These are phyloP conservation scores for Endocladia muricata DNA, from an alignment of 31 red algal species.

Conservation along the genomic window DNA sequence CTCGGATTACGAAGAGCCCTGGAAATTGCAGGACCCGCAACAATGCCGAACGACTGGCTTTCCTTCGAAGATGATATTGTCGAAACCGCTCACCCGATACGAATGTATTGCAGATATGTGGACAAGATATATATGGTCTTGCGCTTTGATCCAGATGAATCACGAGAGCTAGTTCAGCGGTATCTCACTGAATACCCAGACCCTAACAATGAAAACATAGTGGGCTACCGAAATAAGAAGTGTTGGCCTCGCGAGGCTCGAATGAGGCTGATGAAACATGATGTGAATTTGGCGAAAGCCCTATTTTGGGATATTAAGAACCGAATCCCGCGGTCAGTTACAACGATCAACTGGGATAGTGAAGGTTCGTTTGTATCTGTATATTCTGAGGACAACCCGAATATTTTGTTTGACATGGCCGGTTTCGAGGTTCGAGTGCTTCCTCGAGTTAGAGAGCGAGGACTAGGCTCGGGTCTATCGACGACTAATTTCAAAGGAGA, in stretches of 20 bases:
- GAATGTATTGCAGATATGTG: constrained; percentile 83
- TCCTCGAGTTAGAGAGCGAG: constrained; percentile 60
- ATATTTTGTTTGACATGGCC: constrained; percentile 90
- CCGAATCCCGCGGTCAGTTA: constrained; percentile 73
- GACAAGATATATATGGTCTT: constrained; percentile 94
- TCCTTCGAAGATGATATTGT: constrained; percentile 64
- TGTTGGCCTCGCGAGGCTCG: constrained; percentile 95
- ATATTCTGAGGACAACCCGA: constrained; percentile 87
- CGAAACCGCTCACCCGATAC: constrained; percentile 85
- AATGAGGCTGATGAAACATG: constrained; percentile 91
- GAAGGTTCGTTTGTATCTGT: constrained; percentile 82
- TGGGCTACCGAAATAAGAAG: constrained; percentile 89
- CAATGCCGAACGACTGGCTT: constrained; percentile 76
- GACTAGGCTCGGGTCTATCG: constrained; percentile 30
- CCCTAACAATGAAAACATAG: constrained; percentile 95
- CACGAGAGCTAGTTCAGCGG: constrained; percentile 74
- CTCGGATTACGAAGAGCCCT: constrained; percentile 64
- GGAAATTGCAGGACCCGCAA: constrained; percentile 71
- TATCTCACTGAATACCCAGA: constrained; percentile 88
- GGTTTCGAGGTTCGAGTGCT: constrained; percentile 93
- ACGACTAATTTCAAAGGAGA: constrained; percentile 51
- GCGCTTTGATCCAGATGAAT: constrained; percentile 79
- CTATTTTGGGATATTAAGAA: constrained; percentile 96
- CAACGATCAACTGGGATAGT: constrained; percentile 75
- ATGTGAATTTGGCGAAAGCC: constrained; percentile 89